These are phyloP conservation scores for Pseudonitzschia pungens DNA, from an alignment of 108 stramenopile genomes.

Conservation along the genomic window DNA sequence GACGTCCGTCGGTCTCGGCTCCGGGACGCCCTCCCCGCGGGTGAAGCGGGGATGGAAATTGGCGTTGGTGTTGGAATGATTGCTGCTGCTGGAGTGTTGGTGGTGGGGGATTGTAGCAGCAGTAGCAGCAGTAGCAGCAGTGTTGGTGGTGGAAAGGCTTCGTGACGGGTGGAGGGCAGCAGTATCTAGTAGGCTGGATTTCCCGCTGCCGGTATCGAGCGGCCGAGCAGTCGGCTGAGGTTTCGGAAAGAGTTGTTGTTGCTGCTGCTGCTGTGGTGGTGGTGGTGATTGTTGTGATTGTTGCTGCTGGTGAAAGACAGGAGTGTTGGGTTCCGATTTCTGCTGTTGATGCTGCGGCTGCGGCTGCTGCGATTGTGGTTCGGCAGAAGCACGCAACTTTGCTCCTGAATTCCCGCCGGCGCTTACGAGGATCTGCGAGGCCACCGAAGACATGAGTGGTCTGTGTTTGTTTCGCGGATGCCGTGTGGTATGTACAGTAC, in stretches of 20 bases:
- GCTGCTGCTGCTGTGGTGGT: too few species aligned
- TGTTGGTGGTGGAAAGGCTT: too few species aligned
- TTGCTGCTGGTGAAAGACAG: background rate
- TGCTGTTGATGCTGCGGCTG: too few species aligned
- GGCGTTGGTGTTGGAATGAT: background rate
- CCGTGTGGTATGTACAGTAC: too few species aligned
- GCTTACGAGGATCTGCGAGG: background rate
- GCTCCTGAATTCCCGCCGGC: background rate
- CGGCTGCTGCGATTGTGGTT: background rate
- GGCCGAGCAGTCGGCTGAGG: background rate
- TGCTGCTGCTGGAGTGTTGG: background rate
- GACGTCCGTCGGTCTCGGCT: conserved; percentile 31
- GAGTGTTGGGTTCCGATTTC: background rate
- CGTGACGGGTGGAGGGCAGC: too few species aligned
- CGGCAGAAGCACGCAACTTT: background rate
- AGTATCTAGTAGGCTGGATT: too few species aligned
- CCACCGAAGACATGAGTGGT: background rate
- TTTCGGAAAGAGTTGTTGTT: background rate
- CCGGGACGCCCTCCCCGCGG: conserved; percentile 5
- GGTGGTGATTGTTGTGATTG: too few species aligned
- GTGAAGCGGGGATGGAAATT: background rate
- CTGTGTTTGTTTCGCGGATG: background rate
- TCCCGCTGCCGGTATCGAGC: background rate
- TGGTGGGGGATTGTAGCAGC: too few species aligned
- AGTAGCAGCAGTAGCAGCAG: too few species aligned